Evolutionary conservation across 495 filamentous ascomycete genomes (phyloP).

Genomic region (Bathelium albidoporum): DNA sequence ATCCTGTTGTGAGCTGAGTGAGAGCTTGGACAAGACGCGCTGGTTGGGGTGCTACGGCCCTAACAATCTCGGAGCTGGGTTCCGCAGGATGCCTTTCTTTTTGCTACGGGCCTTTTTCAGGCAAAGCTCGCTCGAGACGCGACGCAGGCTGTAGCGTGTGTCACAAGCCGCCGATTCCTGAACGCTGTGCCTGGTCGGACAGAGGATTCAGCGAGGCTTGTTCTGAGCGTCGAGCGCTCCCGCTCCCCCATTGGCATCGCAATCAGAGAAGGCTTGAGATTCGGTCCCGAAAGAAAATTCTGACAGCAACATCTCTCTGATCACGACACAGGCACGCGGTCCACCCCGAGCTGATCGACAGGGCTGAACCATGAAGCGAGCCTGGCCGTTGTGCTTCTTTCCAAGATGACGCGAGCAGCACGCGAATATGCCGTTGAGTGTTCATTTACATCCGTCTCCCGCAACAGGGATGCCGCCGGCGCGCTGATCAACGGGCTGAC

Average conservation of each 20-base stretch:
- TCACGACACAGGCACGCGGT: too few species aligned
- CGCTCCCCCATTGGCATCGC: too few species aligned
- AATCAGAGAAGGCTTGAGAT: neutral
- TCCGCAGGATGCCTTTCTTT: neutral
- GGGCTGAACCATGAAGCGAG: neutral
- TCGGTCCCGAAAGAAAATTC: too few species aligned
- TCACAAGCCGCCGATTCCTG: neutral
- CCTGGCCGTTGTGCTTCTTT: neutral
- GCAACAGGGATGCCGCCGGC: neutral
- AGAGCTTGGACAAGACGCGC: neutral
- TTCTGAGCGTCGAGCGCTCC: neutral
- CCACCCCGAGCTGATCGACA: too few species aligned
- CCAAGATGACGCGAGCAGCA: neutral
- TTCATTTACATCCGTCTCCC: neutral
- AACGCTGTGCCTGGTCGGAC: neutral
- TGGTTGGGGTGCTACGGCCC: neutral
- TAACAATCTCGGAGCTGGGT: neutral
- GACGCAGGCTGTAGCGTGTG: neutral
- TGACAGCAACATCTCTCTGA: too few species aligned
- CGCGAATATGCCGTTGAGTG: neutral
- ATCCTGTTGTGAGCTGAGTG: neutral
- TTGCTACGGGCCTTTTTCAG: neutral
- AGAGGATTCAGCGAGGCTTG: neutral
- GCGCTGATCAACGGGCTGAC: neutral
- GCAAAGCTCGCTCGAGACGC: neutral